phyloP scores from a whole-genome alignment of 2,329 filamentous ascomycete species.

The Diaporthe velutina region DNA sequence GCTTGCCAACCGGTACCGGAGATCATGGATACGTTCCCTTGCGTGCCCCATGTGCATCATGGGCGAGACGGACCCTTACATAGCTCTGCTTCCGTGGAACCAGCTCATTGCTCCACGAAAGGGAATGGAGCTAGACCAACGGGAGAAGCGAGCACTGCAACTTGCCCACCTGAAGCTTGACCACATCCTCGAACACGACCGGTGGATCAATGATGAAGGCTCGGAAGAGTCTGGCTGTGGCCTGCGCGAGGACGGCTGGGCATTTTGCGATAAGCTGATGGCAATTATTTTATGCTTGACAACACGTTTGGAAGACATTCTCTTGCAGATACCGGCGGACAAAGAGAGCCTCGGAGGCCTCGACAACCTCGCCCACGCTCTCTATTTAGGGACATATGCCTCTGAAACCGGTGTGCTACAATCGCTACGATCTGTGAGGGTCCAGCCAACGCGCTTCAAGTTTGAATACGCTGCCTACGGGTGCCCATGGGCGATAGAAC shows the following conservation, averaged over 20 bases:
- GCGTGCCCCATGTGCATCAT: conserved; percentile 5
- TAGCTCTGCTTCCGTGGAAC: background rate
- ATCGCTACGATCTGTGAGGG: background rate
- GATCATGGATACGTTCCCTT: conserved; percentile 3
- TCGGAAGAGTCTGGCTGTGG: background rate
- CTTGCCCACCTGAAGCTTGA: background rate
- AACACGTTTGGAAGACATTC: background rate
- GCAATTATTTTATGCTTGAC: background rate
- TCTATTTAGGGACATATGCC: background rate
- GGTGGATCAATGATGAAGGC: background rate
- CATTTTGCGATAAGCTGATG: background rate
- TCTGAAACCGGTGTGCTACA: background rate
- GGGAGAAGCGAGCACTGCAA: background rate
- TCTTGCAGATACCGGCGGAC: background rate
- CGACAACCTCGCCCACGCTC: background rate
- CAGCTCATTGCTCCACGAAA: background rate
- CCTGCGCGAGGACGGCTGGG: background rate
- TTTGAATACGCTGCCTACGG: no score
- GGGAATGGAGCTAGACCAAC: background rate
- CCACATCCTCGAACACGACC: background rate
- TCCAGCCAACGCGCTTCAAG: background rate
- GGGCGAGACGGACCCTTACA: background rate
- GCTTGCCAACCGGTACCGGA: background rate
- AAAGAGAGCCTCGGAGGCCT: background rate
- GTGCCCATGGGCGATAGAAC: no score